Evolutionary conservation across 2,329 filamentous ascomycete species (phyloP), one percentile per base, ranked within the genome.

Genomic region (Diaporthe citriasiana): DNA sequence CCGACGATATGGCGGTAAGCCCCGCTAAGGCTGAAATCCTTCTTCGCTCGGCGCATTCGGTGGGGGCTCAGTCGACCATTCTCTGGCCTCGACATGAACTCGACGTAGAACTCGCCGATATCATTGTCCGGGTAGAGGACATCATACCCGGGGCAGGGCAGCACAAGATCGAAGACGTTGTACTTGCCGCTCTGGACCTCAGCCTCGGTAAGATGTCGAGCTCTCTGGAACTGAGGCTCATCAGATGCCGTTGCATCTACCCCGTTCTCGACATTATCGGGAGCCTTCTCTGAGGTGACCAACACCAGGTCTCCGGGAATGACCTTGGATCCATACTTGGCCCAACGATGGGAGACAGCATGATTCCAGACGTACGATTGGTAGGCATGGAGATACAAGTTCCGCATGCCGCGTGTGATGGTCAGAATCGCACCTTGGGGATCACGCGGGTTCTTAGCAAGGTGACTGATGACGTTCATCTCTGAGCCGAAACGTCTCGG

Each of bases 381-480:
- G 83, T 98, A 98, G 7, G 97, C 96, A 82, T 99, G 97, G 22
- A 98, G 92, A 81, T 98, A 99, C 93, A 99, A 98, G 74, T 95
- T 90, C 56, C 95, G 91, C 78, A 98, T 87, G 65, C 94, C 94
- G 25, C 95, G 90, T 33, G 93, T 93, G 76, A 99, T 95, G 71
- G 89, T 89, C 80, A 93, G 89, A 69, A 99, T 84, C 0, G 97
- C 95, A 33, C 95, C 95, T 74, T 94, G 88, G 81, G 91, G 97
- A 83, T 99, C 96, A 56, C 88, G 89, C 56, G 85, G 83, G 71
- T 85, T 83, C 73, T 87, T 85, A 40, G 87, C 87, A 7, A 98
- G 89, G 79, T 97, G 94, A 72, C 92, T 90, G 75, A 99, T 93
- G 78, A 99, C 89, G 77, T 89, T 90, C 25, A 86, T 85, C 82